phyloP scores from a whole-genome alignment of 1,139 yeast species.

The Dujonia santamariae region DNA sequence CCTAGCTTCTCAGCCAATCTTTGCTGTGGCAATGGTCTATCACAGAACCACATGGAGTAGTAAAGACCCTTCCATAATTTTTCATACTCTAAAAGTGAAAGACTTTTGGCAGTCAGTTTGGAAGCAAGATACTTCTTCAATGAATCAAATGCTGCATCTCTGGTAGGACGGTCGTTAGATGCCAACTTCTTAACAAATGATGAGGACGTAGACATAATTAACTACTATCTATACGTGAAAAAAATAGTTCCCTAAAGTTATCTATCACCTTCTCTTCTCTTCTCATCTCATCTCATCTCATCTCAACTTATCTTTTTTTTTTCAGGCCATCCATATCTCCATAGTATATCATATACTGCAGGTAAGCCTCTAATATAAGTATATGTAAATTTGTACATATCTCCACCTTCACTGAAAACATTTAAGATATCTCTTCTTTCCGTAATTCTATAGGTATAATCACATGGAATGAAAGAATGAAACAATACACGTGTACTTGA shows the following conservation, averaged over 20 bases:
- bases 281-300: slow-evolving; percentile 1
- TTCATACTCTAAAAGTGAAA: slow-evolving; percentile 53
- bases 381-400: too few species aligned
- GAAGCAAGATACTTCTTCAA: slow-evolving; percentile 56
- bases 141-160: slow-evolving; percentile 75
- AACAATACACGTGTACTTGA: too few species aligned
- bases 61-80: slow-evolving; percentile 94
- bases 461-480: too few species aligned
- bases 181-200: slow-evolving; percentile 77
- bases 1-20: slow-evolving; percentile 75
- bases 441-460: too few species aligned
- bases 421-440: too few species aligned
- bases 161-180: slow-evolving; percentile 69
- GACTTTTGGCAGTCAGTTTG: slow-evolving; percentile 23
- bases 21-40: slow-evolving; percentile 89
- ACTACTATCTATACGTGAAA: background rate
- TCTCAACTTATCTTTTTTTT: background rate
- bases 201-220: slow-evolving; percentile 26
- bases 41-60: slow-evolving; percentile 95
- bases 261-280: too few species aligned
- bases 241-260: background rate
- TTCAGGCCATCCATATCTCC: background rate
- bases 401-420: too few species aligned
- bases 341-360: too few species aligned
- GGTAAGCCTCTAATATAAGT: too few species aligned